A percentile compares a stretch with the other conserved stretches of the same genome.
phyloP scores from a whole-genome alignment of 805 yeast genomes.

The Saturnispora halmiae region DNA sequence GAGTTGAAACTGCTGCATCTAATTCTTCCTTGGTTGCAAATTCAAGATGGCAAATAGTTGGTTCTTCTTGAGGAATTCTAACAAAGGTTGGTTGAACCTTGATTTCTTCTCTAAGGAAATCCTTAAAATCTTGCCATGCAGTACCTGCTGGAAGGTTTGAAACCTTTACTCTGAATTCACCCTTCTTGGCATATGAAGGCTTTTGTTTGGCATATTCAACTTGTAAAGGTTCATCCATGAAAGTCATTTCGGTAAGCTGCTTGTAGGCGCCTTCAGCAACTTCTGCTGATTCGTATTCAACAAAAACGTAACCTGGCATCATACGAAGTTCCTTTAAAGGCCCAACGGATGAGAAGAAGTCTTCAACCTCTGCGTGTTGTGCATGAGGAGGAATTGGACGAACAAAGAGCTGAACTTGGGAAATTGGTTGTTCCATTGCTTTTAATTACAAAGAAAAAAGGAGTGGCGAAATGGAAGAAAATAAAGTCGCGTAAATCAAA shows the following conservation, averaged over 20 bases:
- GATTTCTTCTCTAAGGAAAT: constrained; percentile 73
- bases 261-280: constrained; percentile 43
- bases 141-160: constrained; percentile 64
- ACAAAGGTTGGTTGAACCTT: constrained; percentile 55
- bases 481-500: not conserved
- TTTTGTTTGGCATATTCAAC: constrained; percentile 48
- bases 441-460: not conserved
- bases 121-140: constrained; percentile 86
- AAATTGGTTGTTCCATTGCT: constrained; percentile 13
- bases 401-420: constrained; percentile 32
- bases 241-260: constrained; percentile 36
- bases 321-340: constrained; percentile 58
- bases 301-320: constrained; percentile 81
- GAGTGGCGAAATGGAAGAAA: not conserved
- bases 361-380: constrained; percentile 48
- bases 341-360: constrained; percentile 58
- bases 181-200: constrained; percentile 48
- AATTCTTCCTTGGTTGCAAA: constrained; percentile 63
- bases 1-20: constrained; percentile 60
- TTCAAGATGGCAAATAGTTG: constrained; percentile 43
- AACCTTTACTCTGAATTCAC: constrained; percentile 64
- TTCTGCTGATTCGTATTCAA: constrained; percentile 66
- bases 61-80: constrained; percentile 39
- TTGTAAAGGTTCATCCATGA: constrained; percentile 41
- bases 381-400: constrained; percentile 32